Evolutionary conservation across 1,139 yeast species (phyloP).

Genomic region (Diutina siamensis): DNA sequence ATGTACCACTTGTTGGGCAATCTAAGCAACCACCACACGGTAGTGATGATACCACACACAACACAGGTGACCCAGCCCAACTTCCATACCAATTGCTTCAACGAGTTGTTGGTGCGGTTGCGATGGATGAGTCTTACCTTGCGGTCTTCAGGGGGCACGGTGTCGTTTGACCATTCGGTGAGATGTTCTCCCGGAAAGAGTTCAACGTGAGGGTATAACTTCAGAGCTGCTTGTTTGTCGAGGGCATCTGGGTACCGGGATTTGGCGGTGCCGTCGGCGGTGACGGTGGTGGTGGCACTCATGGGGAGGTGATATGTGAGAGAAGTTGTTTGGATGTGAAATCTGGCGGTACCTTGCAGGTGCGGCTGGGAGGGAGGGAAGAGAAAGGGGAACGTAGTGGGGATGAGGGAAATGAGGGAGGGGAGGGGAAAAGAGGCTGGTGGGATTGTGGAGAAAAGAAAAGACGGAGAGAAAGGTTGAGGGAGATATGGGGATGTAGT

Average conservation of each 20-base stretch:
- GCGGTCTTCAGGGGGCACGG: constrained; percentile 16
- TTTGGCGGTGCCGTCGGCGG: not conserved
- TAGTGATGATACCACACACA: constrained; percentile 37
- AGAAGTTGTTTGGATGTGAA: not conserved
- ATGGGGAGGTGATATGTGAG: not conserved
- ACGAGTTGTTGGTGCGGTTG: constrained; percentile 23
- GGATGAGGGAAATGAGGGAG: too few species aligned
- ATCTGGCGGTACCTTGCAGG: not conserved
- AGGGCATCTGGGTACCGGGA: not conserved
- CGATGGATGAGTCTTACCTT: constrained; percentile 31
- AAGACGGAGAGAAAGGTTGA: too few species aligned
- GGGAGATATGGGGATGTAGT: too few species aligned
- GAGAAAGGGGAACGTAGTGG: too few species aligned
- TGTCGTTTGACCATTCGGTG: constrained; percentile 12
- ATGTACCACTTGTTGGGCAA: constrained; percentile 32
- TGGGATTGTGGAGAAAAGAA: too few species aligned
- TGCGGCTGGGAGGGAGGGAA: too few species aligned
- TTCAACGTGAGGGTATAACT: not conserved
- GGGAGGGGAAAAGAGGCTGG: too few species aligned
- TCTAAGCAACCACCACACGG: constrained; percentile 35
- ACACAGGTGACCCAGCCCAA: constrained; percentile 46
- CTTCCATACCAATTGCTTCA: constrained; percentile 45
- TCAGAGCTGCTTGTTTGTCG: not conserved
- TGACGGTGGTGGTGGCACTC: not conserved
- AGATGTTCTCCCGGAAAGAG: not conserved